These are phyloP conservation scores for Epichloe typhina DNA, from an alignment of 2,329 filamentous ascomycete genomes.

Conservation along the genomic window DNA sequence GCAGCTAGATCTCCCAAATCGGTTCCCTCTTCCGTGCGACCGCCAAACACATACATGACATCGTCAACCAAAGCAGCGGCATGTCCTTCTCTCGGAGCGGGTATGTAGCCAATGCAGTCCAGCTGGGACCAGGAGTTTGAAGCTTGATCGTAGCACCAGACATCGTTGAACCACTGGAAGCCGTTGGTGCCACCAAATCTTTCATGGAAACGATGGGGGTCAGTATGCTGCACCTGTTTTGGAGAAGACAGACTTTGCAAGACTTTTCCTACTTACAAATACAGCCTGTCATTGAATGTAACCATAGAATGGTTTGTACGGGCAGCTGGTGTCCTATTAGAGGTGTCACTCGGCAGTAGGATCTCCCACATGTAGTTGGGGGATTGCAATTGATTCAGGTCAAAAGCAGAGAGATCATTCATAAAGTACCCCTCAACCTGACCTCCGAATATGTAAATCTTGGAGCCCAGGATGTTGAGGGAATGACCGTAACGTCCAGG, in stretches of 20 bases:
- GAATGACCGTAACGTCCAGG: constrained; percentile 92
- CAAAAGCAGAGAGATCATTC: constrained; percentile 92
- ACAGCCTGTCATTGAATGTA: constrained; percentile 86
- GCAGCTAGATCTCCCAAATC: constrained; percentile 90
- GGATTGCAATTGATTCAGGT: constrained; percentile 86
- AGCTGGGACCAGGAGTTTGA: constrained; percentile 75
- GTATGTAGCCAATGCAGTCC: constrained; percentile 96
- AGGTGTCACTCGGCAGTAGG: constrained; percentile 53
- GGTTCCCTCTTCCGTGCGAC: constrained; percentile 81
- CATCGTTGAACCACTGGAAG: constrained; percentile 95
- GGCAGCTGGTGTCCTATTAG: constrained; percentile 55
- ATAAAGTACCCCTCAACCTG: constrained; percentile 97
- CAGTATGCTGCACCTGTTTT: background rate
- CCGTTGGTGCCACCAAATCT: constrained; percentile 98
- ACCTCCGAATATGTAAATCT: constrained; percentile 93
- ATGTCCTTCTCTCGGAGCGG: constrained; percentile 84
- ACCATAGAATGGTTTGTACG: constrained; percentile 91
- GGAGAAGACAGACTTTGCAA: background rate
- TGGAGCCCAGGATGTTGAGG: constrained; percentile 89
- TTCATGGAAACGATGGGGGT: constrained; percentile 6
- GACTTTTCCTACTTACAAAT: constrained; percentile 50
- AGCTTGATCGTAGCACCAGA: constrained; percentile 87
- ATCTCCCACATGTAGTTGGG: constrained; percentile 90
- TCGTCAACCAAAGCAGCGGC: constrained; percentile 88
- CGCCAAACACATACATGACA: constrained; percentile 98